Evolutionary conservation across 371 early-diverging fungal genomes (phyloP).

Genomic region (Catenaria anguillulae): DNA sequence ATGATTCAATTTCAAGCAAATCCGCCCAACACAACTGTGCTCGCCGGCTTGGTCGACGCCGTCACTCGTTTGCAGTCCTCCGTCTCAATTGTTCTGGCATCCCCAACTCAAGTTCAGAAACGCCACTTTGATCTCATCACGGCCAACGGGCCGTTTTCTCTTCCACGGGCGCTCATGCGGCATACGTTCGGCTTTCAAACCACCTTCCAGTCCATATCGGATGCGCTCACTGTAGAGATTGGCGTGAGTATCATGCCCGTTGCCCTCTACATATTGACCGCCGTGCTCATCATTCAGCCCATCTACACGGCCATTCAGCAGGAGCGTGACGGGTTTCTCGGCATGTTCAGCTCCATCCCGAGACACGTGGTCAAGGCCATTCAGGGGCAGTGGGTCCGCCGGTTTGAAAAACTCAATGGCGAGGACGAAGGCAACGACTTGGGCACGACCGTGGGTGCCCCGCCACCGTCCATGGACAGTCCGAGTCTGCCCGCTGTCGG

Average conservation of each 20-base stretch:
- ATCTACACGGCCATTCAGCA: conserved; percentile 12
- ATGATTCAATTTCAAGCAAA: background rate
- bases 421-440: background rate
- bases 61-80: background rate
- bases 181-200: background rate
- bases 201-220: background rate
- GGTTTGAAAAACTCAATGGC: background rate
- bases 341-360: background rate
- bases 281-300: conserved; percentile 14
- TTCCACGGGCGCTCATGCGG: background rate
- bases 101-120: background rate
- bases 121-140: background rate
- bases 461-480: too few relatives aligned
- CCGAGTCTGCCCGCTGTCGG: too few relatives aligned
- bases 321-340: conserved; percentile 12
- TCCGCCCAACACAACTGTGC: background rate
- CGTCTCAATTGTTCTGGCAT: background rate
- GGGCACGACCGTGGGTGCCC: too few relatives aligned
- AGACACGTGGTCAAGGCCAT: conserved; percentile 17
- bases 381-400: conserved; percentile 14
- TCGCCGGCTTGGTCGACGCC: background rate
- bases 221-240: background rate
- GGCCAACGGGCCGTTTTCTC: background rate
- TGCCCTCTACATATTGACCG: conserved; percentile 8
- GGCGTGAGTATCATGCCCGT: background rate